Evolutionary conservation across 139 green algal species (phyloP), one percentile per base, ranked within the genome.

Genomic region (Chlamydomonas sp.): DNA sequence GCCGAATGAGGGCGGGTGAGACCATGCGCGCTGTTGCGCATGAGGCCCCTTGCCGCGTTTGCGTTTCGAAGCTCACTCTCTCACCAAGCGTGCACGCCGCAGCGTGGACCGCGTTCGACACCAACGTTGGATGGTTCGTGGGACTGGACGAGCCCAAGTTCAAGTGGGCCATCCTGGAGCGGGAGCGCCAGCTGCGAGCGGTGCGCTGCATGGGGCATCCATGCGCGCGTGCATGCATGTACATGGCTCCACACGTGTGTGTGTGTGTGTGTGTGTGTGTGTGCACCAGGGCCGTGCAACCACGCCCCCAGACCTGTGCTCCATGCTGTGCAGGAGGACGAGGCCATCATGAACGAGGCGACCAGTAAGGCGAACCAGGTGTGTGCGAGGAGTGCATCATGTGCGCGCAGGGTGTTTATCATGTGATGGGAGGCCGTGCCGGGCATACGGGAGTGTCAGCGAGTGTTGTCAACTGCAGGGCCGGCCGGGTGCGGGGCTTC

Each of bases 151-250:
- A 50, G 13, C 39, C 39, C 39, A 50, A 50, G 39, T 50, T n/a
- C 39, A 50, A 50, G 39, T 50, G 39, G 39, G 39, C 39, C 39
- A 50, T 50, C 39, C 39, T 50, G 39, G 39, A 50, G 39, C 39
- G 8, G 39, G 39, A 50, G 39, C 39, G 39, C 8, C 39, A 13
- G 10, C 8, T n/a, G 39, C 39, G 39, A n/a, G 39, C 8, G 39
- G 39, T 50, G 39, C 8, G 39, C 39, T n/a, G n/a, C n/a, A n/a
- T n/a, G n/a, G n/a, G n/a, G n/a, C n/a, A n/a, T n/a, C n/a, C n/a
- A n/a, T n/a, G n/a, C n/a, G n/a, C n/a, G n/a, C n/a, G n/a, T n/a
- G n/a, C n/a, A n/a, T n/a, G n/a, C n/a, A n/a, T n/a, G n/a, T n/a
- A n/a, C n/a, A n/a, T n/a, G 10, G 10, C 8, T 50, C 10, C 8